phyloP scores from a whole-genome alignment of 1,284 basidiomycete genomes.

The Moesziomyces globuligerus region DNA sequence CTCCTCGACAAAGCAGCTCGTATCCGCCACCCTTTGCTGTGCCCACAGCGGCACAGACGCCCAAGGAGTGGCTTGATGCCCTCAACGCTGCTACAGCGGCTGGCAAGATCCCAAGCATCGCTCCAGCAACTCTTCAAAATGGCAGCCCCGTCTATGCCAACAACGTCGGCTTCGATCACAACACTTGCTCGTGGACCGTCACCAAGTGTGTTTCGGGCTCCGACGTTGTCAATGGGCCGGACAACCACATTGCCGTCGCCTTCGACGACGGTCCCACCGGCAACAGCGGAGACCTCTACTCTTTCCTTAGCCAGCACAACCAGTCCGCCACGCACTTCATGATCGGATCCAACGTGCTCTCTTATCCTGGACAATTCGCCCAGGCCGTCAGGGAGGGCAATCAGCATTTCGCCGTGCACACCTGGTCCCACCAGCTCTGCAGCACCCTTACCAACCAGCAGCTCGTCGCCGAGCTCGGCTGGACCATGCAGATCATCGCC shows the following conservation, averaged over 20 bases:
- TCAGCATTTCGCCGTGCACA: conserved; percentile 64
- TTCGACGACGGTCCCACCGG: conserved; percentile 83
- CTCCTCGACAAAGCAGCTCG: conserved; percentile 18
- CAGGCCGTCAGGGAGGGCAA: conserved; percentile 84
- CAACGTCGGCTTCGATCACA: conserved; percentile 24
- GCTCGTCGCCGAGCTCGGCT: conserved; percentile 93
- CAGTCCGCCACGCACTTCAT: conserved; percentile 89
- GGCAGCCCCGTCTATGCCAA: conserved; percentile 45
- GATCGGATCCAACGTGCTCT: conserved; percentile 86
- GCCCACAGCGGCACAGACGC: conserved; percentile 31
- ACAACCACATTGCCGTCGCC: conserved; percentile 38
- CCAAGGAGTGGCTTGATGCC: conserved; percentile 48
- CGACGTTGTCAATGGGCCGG: conserved; percentile 76
- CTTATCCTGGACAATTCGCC: conserved; percentile 77
- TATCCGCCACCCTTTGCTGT: conserved; percentile 32
- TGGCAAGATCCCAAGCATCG: conserved; percentile 56
- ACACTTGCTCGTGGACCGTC: conserved; percentile 52
- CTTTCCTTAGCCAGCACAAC: conserved; percentile 76
- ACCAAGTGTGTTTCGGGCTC: conserved; percentile 72
- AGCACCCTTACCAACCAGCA: conserved; percentile 85
- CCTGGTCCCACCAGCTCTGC: conserved; percentile 73
- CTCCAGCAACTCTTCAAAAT: conserved; percentile 12
- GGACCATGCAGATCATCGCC: conserved; percentile 85
- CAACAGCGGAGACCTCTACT: conserved; percentile 77
- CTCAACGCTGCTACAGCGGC: conserved; percentile 35